Evolutionary conservation across 2,329 filamentous ascomycete species (phyloP), one percentile per base, ranked within the genome.

Genomic region (Ascochyta fabae): DNA sequence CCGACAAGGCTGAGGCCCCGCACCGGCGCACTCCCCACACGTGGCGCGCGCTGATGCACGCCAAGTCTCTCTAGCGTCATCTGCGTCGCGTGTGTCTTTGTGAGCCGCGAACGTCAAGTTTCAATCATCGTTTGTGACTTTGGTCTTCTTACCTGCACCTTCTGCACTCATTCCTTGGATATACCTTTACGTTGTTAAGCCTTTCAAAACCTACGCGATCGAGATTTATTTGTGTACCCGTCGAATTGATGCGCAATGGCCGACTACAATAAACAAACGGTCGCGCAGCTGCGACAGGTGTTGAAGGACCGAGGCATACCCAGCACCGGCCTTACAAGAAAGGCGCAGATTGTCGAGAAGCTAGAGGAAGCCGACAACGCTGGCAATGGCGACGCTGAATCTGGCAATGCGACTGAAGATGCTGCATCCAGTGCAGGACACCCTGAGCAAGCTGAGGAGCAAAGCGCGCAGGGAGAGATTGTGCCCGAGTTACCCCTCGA

Each of bases 291-390:
- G 45, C 76, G 77, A 59, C 71, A 77, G 53, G 50, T 80, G 48
- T 68, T 81, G 43, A 81, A 81, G 53, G 77, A 81, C 34, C 75
- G 79, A 45, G 72, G 73, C 41, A 80, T 82, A 52, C 69, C 79
- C 1, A 72, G 73, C 23, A 78, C 78, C 0, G 78, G 79, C 23
- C 66, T 82, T 27, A 78, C 78, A 46, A 71, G 79, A 43, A 82
- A 82, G 65, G 76, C 78, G 54, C 77, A 81, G 55, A 79, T 79
- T 43, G 71, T 82, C 31, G 79, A 81, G 54, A 79, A 76, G 60
- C 69, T 82, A 8, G 67, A 76, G 50, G 74, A 71, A 60, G 57
- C 59, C 47, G 70, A 71, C 38, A 48, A 13, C 19, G 53, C 53
- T 8, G 53, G 36, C 26, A 35, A 47, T 10, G 60, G 59, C 53